phyloP scores from a whole-genome alignment of 1,139 yeast species.

The Nadsonia starkeyi-henricii region DNA sequence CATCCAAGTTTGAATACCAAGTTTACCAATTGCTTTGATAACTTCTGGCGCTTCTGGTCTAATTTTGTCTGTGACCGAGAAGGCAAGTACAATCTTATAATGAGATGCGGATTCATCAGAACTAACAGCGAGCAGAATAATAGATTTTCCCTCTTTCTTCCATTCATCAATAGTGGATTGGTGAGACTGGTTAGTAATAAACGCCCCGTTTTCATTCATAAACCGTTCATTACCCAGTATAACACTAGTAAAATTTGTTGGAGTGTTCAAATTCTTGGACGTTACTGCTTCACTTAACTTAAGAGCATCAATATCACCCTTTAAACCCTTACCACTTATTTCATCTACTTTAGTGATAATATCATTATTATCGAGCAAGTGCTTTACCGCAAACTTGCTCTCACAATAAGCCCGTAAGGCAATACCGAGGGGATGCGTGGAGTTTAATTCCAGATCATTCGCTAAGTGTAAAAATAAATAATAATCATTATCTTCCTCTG shows the following conservation, averaged over 20 bases:
- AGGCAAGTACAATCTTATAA: constrained; percentile 23
- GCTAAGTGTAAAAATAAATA: constrained; percentile 29
- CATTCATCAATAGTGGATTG: constrained; percentile 30
- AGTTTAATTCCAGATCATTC: constrained; percentile 47
- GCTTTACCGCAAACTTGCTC: constrained; percentile 8
- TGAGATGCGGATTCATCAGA: constrained; percentile 26
- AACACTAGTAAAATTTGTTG: constrained; percentile 20
- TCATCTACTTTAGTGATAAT: constrained; percentile 31
- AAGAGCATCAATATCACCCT: constrained; percentile 27
- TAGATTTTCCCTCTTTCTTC: constrained; percentile 53
- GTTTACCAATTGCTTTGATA: constrained; percentile 31
- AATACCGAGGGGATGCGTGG: constrained; percentile 56
- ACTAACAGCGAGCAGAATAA: constrained; percentile 40
- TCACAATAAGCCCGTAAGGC: constrained; percentile 38
- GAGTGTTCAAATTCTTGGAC: constrained; percentile 1
- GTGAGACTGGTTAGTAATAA: constrained; percentile 21
- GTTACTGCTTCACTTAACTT: constrained; percentile 11
- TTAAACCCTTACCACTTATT: constrained; percentile 45
- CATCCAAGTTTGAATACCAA: constrained; percentile 54
- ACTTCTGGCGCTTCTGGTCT: constrained; percentile 48
- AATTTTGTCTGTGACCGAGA: constrained; percentile 53
- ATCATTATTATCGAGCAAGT: constrained; percentile 16
- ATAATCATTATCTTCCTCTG: neutral
- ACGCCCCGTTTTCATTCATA: constrained; percentile 32
- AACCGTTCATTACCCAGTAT: constrained; percentile 55